Conservation (phyloP, 768 basidiomycete genomes). For the Hortiboletus campestris region DNA sequence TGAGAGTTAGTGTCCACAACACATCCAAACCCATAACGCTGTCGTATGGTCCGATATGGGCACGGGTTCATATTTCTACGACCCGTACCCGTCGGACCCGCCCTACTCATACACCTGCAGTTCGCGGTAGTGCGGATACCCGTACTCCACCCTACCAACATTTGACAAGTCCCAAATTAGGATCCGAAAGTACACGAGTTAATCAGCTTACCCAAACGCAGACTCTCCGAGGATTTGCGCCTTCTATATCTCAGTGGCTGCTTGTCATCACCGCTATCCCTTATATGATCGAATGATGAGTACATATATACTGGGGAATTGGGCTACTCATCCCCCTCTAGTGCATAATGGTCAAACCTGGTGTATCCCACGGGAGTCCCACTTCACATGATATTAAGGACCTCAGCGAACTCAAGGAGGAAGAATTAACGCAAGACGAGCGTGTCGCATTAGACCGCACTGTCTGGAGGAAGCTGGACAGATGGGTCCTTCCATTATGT, state of each 20-base stretch:
- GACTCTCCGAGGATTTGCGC: not conserved
- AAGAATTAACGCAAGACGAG: conserved; percentile 7
- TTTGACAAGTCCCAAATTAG: not conserved
- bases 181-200: too few species aligned
- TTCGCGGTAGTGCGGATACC: too few species aligned
- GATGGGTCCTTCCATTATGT: conserved; percentile 46
- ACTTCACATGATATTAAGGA: not conserved
- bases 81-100: too few species aligned
- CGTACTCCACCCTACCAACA: too few species aligned
- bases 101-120: too few species aligned
- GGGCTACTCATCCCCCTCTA: too few species aligned
- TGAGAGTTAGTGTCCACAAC: too few species aligned
- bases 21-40: too few species aligned
- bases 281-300: not conserved
- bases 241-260: too few species aligned
- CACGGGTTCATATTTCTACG: too few species aligned
- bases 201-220: not conserved
- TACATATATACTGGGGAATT: not conserved
- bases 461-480: conserved; percentile 51
- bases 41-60: too few species aligned
- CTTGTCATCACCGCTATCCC: not conserved
- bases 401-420: not conserved
- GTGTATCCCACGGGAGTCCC: not conserved
- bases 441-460: conserved; percentile 28
- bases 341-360: not conserved